Conservation (phyloP, 106 monocot species). For the Dendrobium huoshanense region DNA sequence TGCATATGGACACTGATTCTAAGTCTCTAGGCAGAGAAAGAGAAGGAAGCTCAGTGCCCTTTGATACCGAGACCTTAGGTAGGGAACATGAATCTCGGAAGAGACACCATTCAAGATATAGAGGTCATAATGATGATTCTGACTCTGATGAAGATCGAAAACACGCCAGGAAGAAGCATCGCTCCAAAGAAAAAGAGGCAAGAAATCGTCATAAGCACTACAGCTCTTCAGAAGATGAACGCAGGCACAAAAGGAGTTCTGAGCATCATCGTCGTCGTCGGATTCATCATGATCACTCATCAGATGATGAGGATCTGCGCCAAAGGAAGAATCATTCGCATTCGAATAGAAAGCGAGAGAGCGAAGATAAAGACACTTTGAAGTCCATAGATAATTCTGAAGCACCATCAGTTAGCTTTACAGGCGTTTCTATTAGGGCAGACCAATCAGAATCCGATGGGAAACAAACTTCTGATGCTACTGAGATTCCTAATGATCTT, state of each 20-base stretch:
- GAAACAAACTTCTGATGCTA: slow-evolving; percentile 12
- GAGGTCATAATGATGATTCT: slow-evolving; percentile 8
- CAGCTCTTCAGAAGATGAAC: slow-evolving; percentile 38
- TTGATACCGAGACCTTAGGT: slow-evolving; percentile 19
- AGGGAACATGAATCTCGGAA: slow-evolving; percentile 17
- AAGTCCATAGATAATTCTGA: neutral
- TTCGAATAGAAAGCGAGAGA: slow-evolving; percentile 15
- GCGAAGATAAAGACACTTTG: neutral
- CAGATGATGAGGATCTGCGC: slow-evolving; percentile 33
- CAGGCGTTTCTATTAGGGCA: neutral
- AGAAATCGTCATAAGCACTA: slow-evolving; percentile 17
- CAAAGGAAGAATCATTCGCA: slow-evolving; percentile 18
- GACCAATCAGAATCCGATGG: slow-evolving; percentile 1
- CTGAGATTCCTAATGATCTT: slow-evolving; percentile 65
- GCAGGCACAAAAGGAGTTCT: slow-evolving; percentile 14
- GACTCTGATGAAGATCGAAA: slow-evolving; percentile 22
- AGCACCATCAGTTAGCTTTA: neutral
- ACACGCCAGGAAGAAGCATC: slow-evolving; percentile 36
- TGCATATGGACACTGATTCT: slow-evolving; percentile 14
- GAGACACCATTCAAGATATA: slow-evolving; percentile 13
- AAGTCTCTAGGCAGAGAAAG: slow-evolving; percentile 29
- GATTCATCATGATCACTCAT: neutral
- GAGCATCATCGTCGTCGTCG: slow-evolving; percentile 8
- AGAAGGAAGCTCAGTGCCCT: slow-evolving; percentile 54
- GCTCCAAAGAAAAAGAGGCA: slow-evolving; percentile 26